Percentiles rank a stretch among this genome's conserved stretches.
Evolutionary conservation across 257 asterid genomes (phyloP).

Genomic region (Marsdenia floribunda): DNA sequence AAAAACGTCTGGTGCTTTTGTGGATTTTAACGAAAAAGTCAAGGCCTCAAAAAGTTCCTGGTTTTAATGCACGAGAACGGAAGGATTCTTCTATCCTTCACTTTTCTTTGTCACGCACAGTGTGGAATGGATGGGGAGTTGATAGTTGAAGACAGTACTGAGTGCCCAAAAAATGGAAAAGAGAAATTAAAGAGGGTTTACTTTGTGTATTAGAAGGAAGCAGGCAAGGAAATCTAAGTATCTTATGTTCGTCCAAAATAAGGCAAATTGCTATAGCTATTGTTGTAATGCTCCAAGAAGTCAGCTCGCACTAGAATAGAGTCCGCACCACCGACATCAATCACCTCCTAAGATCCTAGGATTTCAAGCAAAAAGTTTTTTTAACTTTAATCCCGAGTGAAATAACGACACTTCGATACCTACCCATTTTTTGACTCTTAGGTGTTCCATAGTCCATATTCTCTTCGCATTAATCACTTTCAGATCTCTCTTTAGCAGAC

Average conservation of each 20-base stretch:
- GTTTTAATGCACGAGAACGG: background rate
- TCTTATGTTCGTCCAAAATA: background rate
- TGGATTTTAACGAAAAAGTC: background rate
- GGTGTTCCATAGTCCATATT: background rate
- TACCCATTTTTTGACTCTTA: background rate
- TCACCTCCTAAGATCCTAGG: background rate
- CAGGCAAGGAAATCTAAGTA: background rate
- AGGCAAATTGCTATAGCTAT: background rate
- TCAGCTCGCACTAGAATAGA: slow-evolving; percentile 12
- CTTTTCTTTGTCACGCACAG: background rate
- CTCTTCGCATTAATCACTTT: background rate
- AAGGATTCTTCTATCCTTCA: background rate
- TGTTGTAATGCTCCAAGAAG: slow-evolving; percentile 7
- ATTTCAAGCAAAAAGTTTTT: background rate
- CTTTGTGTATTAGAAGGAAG: background rate
- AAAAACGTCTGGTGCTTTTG: background rate
- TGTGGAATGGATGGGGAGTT: background rate
- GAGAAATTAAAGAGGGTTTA: background rate
- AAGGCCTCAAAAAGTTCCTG: background rate
- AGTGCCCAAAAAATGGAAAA: background rate
- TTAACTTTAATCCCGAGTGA: background rate
- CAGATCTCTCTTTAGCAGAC: background rate
- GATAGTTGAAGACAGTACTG: background rate
- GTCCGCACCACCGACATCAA: slow-evolving; percentile 1
- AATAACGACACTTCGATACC: background rate